A percentile compares a stretch with the other conserved stretches of the same genome.
Conservation (phyloP, 805 yeast species). For the Suhomyces sp. region DNA sequence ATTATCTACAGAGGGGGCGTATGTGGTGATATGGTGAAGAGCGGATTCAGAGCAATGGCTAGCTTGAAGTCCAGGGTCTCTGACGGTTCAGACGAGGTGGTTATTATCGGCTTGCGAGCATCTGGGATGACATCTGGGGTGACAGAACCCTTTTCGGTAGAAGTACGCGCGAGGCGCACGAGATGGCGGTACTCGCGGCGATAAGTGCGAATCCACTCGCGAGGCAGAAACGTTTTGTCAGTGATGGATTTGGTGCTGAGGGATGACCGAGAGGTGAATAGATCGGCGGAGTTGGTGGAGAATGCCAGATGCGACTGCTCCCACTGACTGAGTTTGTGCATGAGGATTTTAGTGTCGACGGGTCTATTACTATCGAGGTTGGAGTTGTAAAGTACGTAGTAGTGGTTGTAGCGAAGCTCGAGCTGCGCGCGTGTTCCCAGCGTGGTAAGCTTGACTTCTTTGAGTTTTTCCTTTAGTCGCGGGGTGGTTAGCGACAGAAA, state of each 20-base stretch:
- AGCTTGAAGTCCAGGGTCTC: neutral
- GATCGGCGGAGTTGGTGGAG: conserved; percentile 19
- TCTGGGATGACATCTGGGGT: neutral
- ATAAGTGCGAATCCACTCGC: conserved; percentile 42
- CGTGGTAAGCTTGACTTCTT: conserved; percentile 52
- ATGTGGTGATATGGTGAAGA: conserved; percentile 1
- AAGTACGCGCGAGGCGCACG: conserved; percentile 12
- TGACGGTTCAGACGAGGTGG: neutral
- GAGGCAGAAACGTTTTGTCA: conserved; percentile 47
- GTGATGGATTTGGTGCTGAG: conserved; percentile 32
- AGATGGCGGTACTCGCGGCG: conserved; percentile 38
- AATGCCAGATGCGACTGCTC: conserved; percentile 46
- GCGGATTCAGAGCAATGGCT: conserved; percentile 5
- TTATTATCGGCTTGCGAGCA: neutral
- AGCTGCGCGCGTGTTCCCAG: conserved; percentile 62
- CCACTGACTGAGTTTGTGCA: conserved; percentile 63
- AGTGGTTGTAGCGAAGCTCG: conserved; percentile 73
- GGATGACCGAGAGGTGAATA: conserved; percentile 19
- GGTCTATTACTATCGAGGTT: conserved; percentile 74
- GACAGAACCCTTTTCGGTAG: conserved; percentile 28
- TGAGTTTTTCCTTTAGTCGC: conserved; percentile 59
- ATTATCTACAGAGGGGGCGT: neutral
- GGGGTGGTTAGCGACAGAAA: conserved; percentile 56
- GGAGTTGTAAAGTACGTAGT: conserved; percentile 74
- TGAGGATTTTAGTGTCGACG: conserved; percentile 50